phyloP scores from a whole-genome alignment of 306 rosid species.

The Cucurbita pepo region DNA sequence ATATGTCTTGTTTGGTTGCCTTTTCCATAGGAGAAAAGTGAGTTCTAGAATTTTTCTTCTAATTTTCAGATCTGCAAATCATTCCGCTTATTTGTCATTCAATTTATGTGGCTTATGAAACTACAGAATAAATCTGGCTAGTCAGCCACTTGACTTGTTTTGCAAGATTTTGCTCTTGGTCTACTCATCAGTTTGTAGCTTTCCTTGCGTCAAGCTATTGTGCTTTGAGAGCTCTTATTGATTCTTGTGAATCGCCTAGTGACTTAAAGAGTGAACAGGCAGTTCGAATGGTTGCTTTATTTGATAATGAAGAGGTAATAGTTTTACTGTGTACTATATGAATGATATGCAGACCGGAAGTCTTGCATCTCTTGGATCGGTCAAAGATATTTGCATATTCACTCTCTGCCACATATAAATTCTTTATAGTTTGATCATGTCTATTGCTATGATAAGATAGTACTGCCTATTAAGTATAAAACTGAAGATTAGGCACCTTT shows the following conservation, averaged over 20 bases:
- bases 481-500: not conserved
- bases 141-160: not conserved
- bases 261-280: slow-evolving; percentile 54
- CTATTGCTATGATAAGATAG: not conserved
- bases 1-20: slow-evolving; percentile 87
- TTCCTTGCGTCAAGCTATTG: slow-evolving; percentile 84
- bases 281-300: slow-evolving; percentile 89
- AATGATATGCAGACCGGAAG: not conserved
- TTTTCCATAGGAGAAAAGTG: slow-evolving; percentile 76
- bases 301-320: slow-evolving; percentile 95
- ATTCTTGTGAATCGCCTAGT: slow-evolving; percentile 46
- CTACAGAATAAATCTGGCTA: not conserved
- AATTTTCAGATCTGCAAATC: not conserved
- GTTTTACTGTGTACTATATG: slow-evolving; percentile 7
- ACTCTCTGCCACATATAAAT: not conserved
- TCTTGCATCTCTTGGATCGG: not conserved
- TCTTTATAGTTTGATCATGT: not conserved
- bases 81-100: not conserved
- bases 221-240: slow-evolving; percentile 79
- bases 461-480: not conserved
- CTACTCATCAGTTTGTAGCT: not conserved
- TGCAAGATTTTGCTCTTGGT: not conserved
- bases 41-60: slow-evolving; percentile 5
- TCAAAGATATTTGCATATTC: not conserved
- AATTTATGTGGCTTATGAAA: not conserved